Evolutionary conservation across 176 grass and related monocot species (phyloP).

Genomic region (Carex kokanica): DNA sequence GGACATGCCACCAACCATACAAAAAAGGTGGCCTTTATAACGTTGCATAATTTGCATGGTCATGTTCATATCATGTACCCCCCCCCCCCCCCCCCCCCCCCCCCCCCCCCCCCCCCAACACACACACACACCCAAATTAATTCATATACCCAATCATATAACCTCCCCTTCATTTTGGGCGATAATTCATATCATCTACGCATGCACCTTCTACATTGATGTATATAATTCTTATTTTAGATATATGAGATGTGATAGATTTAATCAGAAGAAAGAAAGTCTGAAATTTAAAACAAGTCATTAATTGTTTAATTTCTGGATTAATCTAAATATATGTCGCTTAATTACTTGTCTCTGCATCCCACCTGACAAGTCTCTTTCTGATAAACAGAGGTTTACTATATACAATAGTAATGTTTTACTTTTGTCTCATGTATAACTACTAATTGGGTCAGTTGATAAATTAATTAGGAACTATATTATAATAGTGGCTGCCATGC

Average conservation of each 20-base stretch:
- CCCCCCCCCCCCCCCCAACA: too few relatives aligned
- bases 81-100: too few relatives aligned
- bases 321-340: too few relatives aligned
- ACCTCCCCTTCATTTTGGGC: not conserved
- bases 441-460: not conserved
- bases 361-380: not conserved
- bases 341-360: not conserved
- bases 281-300: not conserved
- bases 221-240: too few relatives aligned
- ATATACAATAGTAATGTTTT: not conserved
- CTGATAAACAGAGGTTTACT: not conserved
- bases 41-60: conserved; percentile 23
- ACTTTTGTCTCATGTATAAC: not conserved
- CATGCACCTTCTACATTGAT: not conserved
- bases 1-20: conserved; percentile 26
- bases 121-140: too few relatives aligned
- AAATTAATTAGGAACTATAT: not conserved
- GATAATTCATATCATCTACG: not conserved
- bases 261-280: not conserved
- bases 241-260: too few relatives aligned
- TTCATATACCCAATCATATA: conserved; percentile 1
- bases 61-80: not conserved
- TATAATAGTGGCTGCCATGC: not conserved
- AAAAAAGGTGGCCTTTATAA: conserved; percentile 29
- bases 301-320: not conserved